These are phyloP conservation scores for Melocanna baccifera DNA, from an alignment of 176 grass and related monocot species.

Conservation along the genomic window DNA sequence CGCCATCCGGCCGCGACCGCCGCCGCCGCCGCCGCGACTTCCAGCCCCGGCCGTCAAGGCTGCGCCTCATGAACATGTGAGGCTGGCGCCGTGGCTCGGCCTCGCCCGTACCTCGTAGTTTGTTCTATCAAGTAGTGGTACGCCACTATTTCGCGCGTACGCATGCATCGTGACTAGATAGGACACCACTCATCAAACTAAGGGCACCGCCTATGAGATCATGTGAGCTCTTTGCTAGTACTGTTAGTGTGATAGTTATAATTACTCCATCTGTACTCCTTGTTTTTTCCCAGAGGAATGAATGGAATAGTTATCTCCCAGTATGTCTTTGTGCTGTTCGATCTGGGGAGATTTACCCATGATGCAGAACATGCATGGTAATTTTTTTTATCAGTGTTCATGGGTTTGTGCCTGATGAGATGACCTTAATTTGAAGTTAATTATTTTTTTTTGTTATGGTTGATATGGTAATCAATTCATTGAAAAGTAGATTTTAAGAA, in stretches of 20 bases:
- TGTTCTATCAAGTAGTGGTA: background rate
- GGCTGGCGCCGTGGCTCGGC: background rate
- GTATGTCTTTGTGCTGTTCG: too few relatives aligned
- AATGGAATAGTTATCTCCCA: too few relatives aligned
- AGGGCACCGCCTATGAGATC: background rate
- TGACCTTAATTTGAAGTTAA: background rate
- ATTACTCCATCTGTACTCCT: too few relatives aligned
- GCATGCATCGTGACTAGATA: background rate
- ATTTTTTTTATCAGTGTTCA: background rate
- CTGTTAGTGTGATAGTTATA: too few relatives aligned
- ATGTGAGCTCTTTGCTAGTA: background rate
- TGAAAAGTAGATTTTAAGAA: too few relatives aligned
- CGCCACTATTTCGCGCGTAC: constrained; percentile 44
- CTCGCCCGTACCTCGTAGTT: background rate
- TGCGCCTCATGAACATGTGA: constrained; percentile 44
- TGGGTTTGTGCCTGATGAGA: background rate
- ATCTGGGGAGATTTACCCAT: too few relatives aligned
- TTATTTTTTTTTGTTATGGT: background rate
- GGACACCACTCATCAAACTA: background rate
- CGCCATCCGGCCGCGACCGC: constrained; percentile 43
- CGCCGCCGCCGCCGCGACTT: constrained; percentile 25
- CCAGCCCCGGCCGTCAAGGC: constrained; percentile 65
- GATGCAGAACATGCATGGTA: background rate
- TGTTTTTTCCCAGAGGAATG: too few relatives aligned
- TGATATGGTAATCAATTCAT: too few relatives aligned